Evolutionary conservation across 495 filamentous ascomycete genomes (phyloP).

Genomic region (Penicillium herquei): DNA sequence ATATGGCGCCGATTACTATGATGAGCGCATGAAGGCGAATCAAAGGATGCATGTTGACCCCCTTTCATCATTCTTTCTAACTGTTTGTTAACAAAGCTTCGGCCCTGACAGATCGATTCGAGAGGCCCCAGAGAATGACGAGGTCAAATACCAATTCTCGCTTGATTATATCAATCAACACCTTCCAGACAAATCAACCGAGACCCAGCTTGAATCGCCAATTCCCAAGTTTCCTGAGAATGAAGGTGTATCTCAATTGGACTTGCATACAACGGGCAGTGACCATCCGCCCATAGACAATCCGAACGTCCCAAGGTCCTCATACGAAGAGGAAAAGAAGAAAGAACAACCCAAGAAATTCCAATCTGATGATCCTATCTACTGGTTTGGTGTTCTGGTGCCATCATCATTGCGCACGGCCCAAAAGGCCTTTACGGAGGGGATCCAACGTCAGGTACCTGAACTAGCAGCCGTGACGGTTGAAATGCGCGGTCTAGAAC

Average conservation of each 20-base stretch:
- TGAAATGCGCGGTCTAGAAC: constrained; percentile 67
- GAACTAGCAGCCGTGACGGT: constrained; percentile 52
- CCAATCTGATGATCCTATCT: constrained; percentile 54
- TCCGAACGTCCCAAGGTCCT: background rate
- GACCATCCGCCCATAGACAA: background rate
- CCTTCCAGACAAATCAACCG: background rate
- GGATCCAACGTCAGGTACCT: constrained; percentile 31
- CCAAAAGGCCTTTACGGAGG: constrained; percentile 49
- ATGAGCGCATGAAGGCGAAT: constrained; percentile 68
- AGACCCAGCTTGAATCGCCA: background rate
- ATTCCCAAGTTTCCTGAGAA: background rate
- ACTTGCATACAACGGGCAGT: background rate
- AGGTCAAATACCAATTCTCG: background rate
- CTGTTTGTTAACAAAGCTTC: background rate
- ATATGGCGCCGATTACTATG: constrained; percentile 68
- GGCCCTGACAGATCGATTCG: constrained; percentile 21
- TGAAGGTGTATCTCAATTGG: no score
- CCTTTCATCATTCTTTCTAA: background rate
- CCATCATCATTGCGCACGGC: constrained; percentile 59
- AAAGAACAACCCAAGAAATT: constrained; percentile 16
- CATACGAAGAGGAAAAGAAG: background rate
- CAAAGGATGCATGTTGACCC: constrained; percentile 35
- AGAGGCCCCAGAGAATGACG: constrained; percentile 4
- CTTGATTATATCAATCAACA: background rate
- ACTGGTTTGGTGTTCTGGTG: constrained; percentile 69